Conservation (phyloP, 2,329 filamentous ascomycete species). For the Curvularia lunata region DNA sequence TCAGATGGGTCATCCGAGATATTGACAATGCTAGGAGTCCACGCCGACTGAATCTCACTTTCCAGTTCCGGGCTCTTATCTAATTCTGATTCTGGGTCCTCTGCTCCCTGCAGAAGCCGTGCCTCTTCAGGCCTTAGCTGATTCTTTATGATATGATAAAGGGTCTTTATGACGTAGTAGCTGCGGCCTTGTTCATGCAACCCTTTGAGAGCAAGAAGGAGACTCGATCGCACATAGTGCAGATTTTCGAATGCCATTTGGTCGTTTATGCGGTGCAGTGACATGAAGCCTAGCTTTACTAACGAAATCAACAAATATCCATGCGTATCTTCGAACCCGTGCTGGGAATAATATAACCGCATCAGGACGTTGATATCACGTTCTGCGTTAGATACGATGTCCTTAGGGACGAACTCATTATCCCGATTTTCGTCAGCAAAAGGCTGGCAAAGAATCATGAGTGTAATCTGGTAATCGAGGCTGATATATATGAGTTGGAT, state of each 20-base stretch:
- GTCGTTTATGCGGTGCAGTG: not conserved
- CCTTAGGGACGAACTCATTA: not conserved
- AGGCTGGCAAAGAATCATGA: not conserved
- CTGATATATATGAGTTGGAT: too few species aligned
- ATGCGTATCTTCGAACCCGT: conserved; percentile 15
- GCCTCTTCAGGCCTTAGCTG: conserved; percentile 6
- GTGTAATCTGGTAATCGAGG: not conserved
- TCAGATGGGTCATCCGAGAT: not conserved
- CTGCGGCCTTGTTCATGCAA: conserved; percentile 5
- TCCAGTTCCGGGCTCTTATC: not conserved
- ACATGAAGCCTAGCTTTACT: not conserved
- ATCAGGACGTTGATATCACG: conserved; percentile 12
- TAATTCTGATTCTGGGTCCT: not conserved
- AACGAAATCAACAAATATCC: not conserved
- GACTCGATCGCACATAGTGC: not conserved
- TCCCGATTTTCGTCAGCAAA: not conserved
- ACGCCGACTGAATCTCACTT: not conserved
- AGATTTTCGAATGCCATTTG: not conserved
- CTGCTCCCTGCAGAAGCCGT: not conserved
- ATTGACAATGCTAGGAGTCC: not conserved
- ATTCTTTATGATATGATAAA: conserved; percentile 1
- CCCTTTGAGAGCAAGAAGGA: conserved; percentile 10
- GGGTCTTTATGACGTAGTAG: conserved; percentile 4
- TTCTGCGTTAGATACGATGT: conserved; percentile 2
- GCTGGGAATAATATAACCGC: conserved; percentile 16